Evolutionary conservation across 306 rosid genomes (phyloP), one percentile per base, ranked within the genome.

Genomic region (Dalbergia oliveri): DNA sequence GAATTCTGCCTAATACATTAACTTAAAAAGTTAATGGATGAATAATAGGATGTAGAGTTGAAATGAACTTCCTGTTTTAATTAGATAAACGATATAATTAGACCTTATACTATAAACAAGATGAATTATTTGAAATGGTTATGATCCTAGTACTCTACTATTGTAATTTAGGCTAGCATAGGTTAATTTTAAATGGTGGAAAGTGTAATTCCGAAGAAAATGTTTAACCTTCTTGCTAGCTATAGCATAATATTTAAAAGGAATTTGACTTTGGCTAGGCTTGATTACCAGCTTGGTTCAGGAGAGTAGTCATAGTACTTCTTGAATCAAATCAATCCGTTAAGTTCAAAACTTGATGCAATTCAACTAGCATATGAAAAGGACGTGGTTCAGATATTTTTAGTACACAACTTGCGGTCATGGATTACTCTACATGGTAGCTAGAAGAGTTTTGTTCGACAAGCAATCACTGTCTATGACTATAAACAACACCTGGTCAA

Each of bases 101-200:
- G 11, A 49, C 54, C 23, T 47, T 64, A 62, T 11, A 34, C 14
- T 44, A 12, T 12, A 75, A 16, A 61, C 47, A 76, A 15, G 70
- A 31, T 6, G 26, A 45, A 33, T 44, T 3, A 43, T 26, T 68
- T 11, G 6, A 57, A 66, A 9, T 4, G 59, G 54, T 31, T 31
- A 33, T 9, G 39, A 53, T 34, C 14, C 35, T 18, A 15, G 33
- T 79, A 63, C 60, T 43, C 62, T 77, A n/a, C 69, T 77, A 51
- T 47, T 66, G 34, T 50, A 67, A 59, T 67, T 44, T 19, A 12
- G 6, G 33, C 44, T 45, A 5, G 15, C 3, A 5, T 15, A 6
- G 10, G 18, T 62, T 9, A 49, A 56, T 12, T 11, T 41, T 62
- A 19, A 44, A 5, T 31, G 10, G 41, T 66, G 67, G 81, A 81